A percentile compares a stretch with the other conserved stretches of the same genome.
Evolutionary conservation across 2,329 filamentous ascomycete genomes (phyloP).

Genomic region (Colletotrichum tanaceti): DNA sequence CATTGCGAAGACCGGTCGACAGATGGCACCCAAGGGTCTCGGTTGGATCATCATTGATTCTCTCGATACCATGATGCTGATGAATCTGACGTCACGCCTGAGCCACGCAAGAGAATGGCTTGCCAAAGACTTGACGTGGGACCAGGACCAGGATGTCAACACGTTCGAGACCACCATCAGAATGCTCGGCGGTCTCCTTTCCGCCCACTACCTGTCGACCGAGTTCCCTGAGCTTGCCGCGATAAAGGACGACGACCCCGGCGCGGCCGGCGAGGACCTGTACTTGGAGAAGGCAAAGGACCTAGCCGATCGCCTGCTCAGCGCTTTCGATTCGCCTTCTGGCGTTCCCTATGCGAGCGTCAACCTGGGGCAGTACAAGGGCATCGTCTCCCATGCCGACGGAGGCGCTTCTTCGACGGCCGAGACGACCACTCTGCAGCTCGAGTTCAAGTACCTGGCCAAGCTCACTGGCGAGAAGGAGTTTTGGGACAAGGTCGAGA

Average conservation of each 20-base stretch:
- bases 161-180: conserved; percentile 98
- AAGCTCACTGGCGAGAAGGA: conserved; percentile 92
- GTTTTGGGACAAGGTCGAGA: conserved; percentile 93
- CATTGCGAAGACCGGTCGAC: conserved; percentile 78
- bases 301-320: conserved; percentile 85
- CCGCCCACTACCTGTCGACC: conserved; percentile 94
- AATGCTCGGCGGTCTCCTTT: conserved; percentile 93
- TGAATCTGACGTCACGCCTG: conserved; percentile 92
- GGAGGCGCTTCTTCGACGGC: conserved; percentile 92
- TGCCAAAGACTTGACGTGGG: conserved; percentile 80
- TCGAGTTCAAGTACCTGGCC: conserved; percentile 97
- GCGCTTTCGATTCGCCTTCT: conserved; percentile 87
- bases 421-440: conserved; percentile 89
- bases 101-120: conserved; percentile 91
- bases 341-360: conserved; percentile 93
- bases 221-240: conserved; percentile 84
- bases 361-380: conserved; percentile 81
- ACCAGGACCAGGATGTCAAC: conserved; percentile 95
- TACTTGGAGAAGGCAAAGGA: conserved; percentile 97
- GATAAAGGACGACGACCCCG: conserved; percentile 76
- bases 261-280: conserved; percentile 83
- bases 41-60: conserved; percentile 99
- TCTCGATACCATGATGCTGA: conserved; percentile 95
- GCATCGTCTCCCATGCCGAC: conserved; percentile 85
- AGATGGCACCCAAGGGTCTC: conserved; percentile 90